Evolutionary conservation across 352 stramenopile genomes (phyloP), one percentile per base, ranked within the genome.

Genomic region (Blastocystis sp.): DNA sequence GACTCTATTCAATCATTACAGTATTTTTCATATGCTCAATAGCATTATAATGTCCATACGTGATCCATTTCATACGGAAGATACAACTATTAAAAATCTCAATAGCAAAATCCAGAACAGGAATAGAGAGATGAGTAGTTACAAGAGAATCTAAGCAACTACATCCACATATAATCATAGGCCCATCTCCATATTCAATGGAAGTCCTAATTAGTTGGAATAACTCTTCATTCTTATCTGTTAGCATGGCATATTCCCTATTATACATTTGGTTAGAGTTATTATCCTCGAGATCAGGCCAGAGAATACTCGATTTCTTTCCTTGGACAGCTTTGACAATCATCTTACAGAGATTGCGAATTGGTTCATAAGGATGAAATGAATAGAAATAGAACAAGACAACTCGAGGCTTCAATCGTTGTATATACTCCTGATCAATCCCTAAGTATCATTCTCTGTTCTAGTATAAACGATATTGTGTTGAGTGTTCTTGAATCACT

Each of bases 351-450:
- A 83, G 46, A 49, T 14, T 65, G n/a, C 71, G 71, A 42, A 83
- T 66, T 35, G 71, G 52, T 6, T 37, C 27, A 43, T 83, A 42
- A 21, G 71, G 71, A 49, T 83, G 71, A 32, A 83, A 83, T 16
- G 46, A 65, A 27, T 83, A 83, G 51, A 83, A 83, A 42, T 52
- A 83, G 43, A 83, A 83, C 5, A 52, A 12, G 0, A 9, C 24
- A 7, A 32, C 42, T 16, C 42, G 49, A 19, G 71, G 49, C n/a
- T 39, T 29, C 71, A 83, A 65, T 27, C 21, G 21, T n/a, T 63
- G 11, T 27, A 83, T 29, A 46, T 83, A 83, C 29, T 65, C 71
- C 49, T 65, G 29, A 24, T 83, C 71, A 29, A 83, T 37, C 0
- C 43, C 71, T 74, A 49, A 6, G 1, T 1, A 43, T 74, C 2